These are phyloP conservation scores for Cryptococcus amylolentus DNA, from an alignment of 1,284 basidiomycete genomes.

Conservation along the genomic window DNA sequence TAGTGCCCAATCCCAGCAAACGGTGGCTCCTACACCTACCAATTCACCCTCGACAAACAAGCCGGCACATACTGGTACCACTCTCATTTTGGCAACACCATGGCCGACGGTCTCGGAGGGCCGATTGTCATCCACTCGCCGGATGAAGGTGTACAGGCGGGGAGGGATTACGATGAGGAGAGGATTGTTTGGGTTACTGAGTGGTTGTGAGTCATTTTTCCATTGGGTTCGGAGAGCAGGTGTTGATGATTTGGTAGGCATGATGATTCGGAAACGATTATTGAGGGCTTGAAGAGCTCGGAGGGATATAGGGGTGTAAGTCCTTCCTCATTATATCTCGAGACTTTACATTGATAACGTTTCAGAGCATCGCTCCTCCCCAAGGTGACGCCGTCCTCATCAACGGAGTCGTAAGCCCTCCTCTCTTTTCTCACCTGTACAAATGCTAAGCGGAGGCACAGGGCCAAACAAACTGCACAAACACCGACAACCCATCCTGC, in stretches of 20 bases:
- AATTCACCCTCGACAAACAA: conserved; percentile 25
- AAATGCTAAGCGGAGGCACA: neutral
- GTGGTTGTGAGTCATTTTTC: conserved; percentile 25
- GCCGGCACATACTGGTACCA: conserved; percentile 38
- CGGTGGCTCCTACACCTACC: conserved; percentile 54
- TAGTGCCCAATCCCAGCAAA: conserved; percentile 55
- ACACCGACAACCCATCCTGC: conserved; percentile 2
- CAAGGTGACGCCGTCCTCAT: conserved; percentile 24
- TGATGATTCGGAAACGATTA: conserved; percentile 25
- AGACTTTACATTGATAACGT: too few species aligned
- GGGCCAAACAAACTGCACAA: conserved; percentile 10
- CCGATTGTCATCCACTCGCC: conserved; percentile 29
- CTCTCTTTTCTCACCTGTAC: neutral
- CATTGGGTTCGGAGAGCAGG: neutral
- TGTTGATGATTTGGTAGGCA: conserved; percentile 11
- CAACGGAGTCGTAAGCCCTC: conserved; percentile 20
- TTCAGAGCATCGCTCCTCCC: conserved; percentile 9
- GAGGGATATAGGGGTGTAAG: conserved; percentile 22
- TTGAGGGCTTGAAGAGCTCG: conserved; percentile 13
- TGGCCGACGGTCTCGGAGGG: conserved; percentile 33
- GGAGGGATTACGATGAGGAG: conserved; percentile 26
- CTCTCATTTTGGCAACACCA: conserved; percentile 32
- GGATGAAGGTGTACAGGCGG: conserved; percentile 20
- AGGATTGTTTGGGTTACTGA: conserved; percentile 23
- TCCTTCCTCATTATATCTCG: neutral